Base-by-base conservation (phyloP, 306 rosid genomes). In the Vicia villosa region DNA sequence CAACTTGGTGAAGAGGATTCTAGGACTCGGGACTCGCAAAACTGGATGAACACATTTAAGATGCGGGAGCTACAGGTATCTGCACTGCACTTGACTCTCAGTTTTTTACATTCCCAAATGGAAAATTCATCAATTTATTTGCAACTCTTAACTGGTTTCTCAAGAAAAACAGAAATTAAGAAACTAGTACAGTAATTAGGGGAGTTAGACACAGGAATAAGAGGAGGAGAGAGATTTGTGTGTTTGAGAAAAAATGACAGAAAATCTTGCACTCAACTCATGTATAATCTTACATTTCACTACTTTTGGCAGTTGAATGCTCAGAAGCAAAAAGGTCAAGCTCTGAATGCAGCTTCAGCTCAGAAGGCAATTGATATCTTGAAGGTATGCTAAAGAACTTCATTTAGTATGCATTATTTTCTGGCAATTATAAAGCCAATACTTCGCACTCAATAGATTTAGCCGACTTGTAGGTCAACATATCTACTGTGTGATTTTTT, bases 1-100 rank as follows among this genome's bases (percentile, higher is more conserved):
- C 99, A 95, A 81, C 86, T 95, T 75, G 99, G 99, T 52, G 93
- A 87, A 85, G 95, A 95, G 68, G 99, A 95, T 80, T 86, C 96
- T 24, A 86, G 99, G 82, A 91, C 99, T 5, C 92, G 87, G 0
- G 99, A 91, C 85, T 95, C 99, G 0, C 83, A 67, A 74, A 95
- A 95, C 81, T 95, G 99, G 99, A 89, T 95, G 96, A 86, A 95
- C 80, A 91, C 96, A 52, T 89, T 95, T 78, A 91, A 86, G 86
- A 82, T 86, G 99, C 96, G 99, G 32, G 99, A 95, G 74, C 76
- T 84, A 61, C 99, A 87, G 97, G 97, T 88, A 82, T 59, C 22
- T 71, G 5, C 13, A 42, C 28, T 7, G 8, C 38, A 34, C 10
- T 24, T 24, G 28, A 24, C 28, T 24, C 28, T 24, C 3, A 6